Conservation (phyloP, 2,329 filamentous ascomycete genomes). For the Paraconiothyrium brasiliense region DNA sequence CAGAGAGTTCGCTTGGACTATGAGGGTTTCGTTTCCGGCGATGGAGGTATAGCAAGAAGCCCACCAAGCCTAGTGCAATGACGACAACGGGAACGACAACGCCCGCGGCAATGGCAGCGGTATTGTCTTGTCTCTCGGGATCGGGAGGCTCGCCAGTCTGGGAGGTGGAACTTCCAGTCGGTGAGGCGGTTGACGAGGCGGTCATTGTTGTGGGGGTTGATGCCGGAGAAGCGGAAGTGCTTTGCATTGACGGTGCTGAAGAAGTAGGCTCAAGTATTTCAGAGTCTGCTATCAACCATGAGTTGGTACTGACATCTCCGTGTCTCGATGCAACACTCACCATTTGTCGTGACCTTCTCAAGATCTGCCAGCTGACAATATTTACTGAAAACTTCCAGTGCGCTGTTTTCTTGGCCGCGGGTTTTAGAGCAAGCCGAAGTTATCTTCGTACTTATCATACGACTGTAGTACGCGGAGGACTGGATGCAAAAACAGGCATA, state of each 20-base stretch:
- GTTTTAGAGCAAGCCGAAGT: slow-evolving; percentile 20
- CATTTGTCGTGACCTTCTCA: slow-evolving; percentile 5
- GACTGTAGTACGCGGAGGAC: slow-evolving; percentile 23
- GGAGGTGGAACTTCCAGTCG: slow-evolving; percentile 1
- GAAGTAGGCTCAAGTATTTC: not conserved
- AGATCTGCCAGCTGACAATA: slow-evolving; percentile 23
- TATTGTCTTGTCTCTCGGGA: slow-evolving; percentile 3
- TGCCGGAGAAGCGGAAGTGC: slow-evolving; percentile 4
- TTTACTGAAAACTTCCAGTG: slow-evolving; percentile 22
- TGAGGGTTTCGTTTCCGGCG: not conserved
- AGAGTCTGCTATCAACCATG: not conserved
- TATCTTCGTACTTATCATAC: slow-evolving; percentile 25
- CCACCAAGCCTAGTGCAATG: slow-evolving; percentile 15
- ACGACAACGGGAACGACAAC: slow-evolving; percentile 21
- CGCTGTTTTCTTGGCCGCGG: slow-evolving; percentile 18
- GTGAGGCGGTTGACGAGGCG: not conserved
- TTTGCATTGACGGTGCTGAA: not conserved
- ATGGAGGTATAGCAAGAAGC: slow-evolving; percentile 19
- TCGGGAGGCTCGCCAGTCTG: not conserved
- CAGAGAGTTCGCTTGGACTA: not conserved
- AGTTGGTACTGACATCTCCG: not conserved
- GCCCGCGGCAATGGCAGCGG: slow-evolving; percentile 18
- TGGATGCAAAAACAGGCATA: slow-evolving; percentile 30
- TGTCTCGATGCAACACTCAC: not conserved
- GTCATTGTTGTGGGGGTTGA: not conserved